phyloP scores from a whole-genome alignment of 139 green algal species.

The Tetraselmis chui region DNA sequence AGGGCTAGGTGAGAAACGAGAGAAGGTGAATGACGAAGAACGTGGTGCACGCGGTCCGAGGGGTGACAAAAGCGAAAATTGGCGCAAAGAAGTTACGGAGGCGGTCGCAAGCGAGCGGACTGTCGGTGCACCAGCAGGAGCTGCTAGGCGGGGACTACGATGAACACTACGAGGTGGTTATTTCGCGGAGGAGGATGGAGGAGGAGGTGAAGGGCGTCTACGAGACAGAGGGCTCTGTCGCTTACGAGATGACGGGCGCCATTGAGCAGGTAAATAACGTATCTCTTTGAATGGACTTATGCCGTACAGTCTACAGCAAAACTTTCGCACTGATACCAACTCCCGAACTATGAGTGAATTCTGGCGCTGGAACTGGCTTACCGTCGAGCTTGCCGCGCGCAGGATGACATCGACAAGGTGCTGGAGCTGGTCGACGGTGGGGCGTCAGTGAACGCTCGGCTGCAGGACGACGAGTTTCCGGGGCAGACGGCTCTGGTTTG shows the following conservation, averaged over 20 bases:
- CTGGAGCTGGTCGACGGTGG: not conserved
- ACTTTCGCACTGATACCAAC: too few species aligned
- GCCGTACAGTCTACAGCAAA: too few species aligned
- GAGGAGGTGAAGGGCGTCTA: not conserved
- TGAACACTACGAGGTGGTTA: not conserved
- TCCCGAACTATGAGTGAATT: too few species aligned
- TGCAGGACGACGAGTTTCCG: not conserved
- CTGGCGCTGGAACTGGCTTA: too few species aligned
- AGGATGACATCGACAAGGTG: not conserved
- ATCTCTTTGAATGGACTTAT: too few species aligned
- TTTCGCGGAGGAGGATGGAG: not conserved
- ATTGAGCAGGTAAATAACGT: not conserved
- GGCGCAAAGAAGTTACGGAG: not conserved
- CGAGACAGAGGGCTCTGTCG: not conserved
- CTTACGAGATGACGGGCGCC: not conserved
- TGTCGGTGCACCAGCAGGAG: not conserved
- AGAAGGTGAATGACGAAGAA: too few species aligned
- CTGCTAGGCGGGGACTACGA: not conserved
- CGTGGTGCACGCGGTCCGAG: not conserved
- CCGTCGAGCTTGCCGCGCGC: too few species aligned
- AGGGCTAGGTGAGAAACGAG: too few species aligned
- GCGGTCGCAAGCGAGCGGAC: not conserved
- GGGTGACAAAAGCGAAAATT: not conserved
- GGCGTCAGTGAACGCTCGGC: not conserved
- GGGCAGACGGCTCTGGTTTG: not conserved